These are phyloP conservation scores for Skeletonema menzelii DNA, from an alignment of 108 stramenopile genomes.

Conservation along the genomic window DNA sequence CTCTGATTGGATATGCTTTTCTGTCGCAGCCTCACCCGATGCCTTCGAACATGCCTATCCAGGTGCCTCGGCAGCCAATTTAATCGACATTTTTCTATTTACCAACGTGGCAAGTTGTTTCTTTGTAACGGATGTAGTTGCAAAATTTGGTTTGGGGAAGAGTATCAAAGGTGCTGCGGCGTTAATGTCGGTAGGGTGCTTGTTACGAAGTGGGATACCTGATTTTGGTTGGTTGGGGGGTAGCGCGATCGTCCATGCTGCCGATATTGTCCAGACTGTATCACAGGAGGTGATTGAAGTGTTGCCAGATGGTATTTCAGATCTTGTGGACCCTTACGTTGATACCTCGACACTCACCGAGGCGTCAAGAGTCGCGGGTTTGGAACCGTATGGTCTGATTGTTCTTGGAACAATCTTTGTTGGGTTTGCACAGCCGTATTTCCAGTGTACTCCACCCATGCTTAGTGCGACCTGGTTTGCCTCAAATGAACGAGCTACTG, in stretches of 20 bases:
- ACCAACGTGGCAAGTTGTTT: conserved; percentile 52
- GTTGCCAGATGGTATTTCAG: conserved; percentile 26
- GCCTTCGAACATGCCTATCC: conserved; percentile 44
- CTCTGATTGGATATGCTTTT: conserved; percentile 58
- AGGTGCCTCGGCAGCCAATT: conserved; percentile 22
- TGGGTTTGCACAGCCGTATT: conserved; percentile 56
- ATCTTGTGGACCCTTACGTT: conserved; percentile 23
- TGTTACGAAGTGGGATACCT: conserved; percentile 40
- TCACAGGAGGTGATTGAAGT: conserved; percentile 28
- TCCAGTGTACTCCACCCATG: conserved; percentile 62
- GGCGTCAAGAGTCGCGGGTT: conserved; percentile 20
- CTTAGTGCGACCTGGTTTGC: conserved; percentile 57
- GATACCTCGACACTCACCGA: conserved; percentile 28
- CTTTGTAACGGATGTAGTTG: conserved; percentile 52
- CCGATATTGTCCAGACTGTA: conserved; percentile 8
- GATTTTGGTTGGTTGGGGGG: conserved; percentile 15
- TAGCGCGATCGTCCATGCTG: background rate
- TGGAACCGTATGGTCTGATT: conserved; percentile 46
- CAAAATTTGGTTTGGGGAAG: conserved; percentile 32
- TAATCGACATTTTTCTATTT: conserved; percentile 56
- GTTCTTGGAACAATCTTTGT: conserved; percentile 53
- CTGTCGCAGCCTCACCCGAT: conserved; percentile 47
- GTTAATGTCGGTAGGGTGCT: conserved; percentile 49
- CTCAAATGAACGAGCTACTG: conserved; percentile 47
- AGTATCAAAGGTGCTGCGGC: conserved; percentile 44